Evolutionary conservation across 2,329 filamentous ascomycete species (phyloP), one percentile per base, ranked within the genome.

Genomic region (Fusarium concolor): DNA sequence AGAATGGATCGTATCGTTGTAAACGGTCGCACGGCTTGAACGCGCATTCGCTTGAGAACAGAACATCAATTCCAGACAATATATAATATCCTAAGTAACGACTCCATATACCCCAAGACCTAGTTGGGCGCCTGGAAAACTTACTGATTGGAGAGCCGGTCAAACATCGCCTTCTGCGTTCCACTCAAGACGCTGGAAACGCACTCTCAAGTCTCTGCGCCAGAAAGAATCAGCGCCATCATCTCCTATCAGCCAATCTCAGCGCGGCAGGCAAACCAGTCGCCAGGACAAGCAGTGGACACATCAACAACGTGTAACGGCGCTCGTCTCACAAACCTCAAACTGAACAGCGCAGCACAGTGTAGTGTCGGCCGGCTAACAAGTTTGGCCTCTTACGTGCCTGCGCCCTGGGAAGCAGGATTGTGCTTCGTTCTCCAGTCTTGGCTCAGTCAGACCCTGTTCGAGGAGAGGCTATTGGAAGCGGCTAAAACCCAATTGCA

Each of bases 211-310:
- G 63, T 47, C 50, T 50, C 26, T 55, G 61, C 61, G 33, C 49
- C 61, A 51, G 35, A 24, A 49, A 53, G 42, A 50, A 53, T 52
- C 51, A 42, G 39, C 56, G 51, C 61, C 65, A 42, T 54, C 61
- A 11, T 35, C 53, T 65, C 60, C 53, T 60, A 62, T 67, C 65
- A 54, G 56, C 62, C 65, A 68, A 68, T 68, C 65, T 69, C 65
- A 61, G 42, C 50, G 35, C 47, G 37, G 24, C 65, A 50, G 47
- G 28, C 37, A 61, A 6, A 49, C 17, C 46, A 53, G 54, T 49
- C 47, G 43, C 43, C 65, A 52, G 53, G 26, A 45, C 41, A 56
- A 39, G 10, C 10, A 33, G 29, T 14, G 50, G 45, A 44, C 59
- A 26, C 45, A 66, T 56, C 55, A 37, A 49, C 45, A 56, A 37